Base-by-base conservation (phyloP, 371 early-diverging fungal genomes). In the Lichtheimia ornata region DNA sequence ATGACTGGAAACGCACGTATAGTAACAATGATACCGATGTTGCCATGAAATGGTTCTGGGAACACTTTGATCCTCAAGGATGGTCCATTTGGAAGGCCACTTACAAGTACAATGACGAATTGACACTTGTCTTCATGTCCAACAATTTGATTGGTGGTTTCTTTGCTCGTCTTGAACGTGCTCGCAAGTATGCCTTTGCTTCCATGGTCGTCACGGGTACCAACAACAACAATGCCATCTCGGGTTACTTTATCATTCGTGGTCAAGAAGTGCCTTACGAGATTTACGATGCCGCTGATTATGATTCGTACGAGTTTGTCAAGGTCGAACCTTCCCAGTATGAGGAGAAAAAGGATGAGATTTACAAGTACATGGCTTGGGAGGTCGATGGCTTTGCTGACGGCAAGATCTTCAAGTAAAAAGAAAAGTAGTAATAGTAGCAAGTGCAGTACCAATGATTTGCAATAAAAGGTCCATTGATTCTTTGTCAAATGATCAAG, bases 1-100 rank as follows among this genome's bases (percentile, higher is more conserved):
- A 97, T 63, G 91, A 89, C 67, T 97, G 96, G 97, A 96, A 97
- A 89, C 90, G 96, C 62, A 87, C 91, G 81, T 97, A 97, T 90
- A 94, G 94, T 58, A 97, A 97, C 92, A 94, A 95, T 79, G 92
- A 95, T 62, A 88, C 90, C 65, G 93, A 94, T 63, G 86, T 81
- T 56, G 94, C 96, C 67, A 82, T 91, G 82, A 82, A 95, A 83
- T 97, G 91, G 91, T 92, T 97, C 84, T 95, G 95, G 95, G 82
- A 91, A 77, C 66, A 95, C 86, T 91, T 79, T 69, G 96, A 97
- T 71, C 71, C 89, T 24, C 81, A 86, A 56, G 96, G 95, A 63
- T 97, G 82, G 86, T 91, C 92, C 53, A 82, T 96, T 83, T 95
- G 87, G 87, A 83, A 86, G 69, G 88, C 89, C 42, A 85, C 87